A percentile compares a stretch with the other conserved stretches of the same genome.
Conservation (phyloP, 176 grass and related monocot genomes). For the Chloris gayana region DNA sequence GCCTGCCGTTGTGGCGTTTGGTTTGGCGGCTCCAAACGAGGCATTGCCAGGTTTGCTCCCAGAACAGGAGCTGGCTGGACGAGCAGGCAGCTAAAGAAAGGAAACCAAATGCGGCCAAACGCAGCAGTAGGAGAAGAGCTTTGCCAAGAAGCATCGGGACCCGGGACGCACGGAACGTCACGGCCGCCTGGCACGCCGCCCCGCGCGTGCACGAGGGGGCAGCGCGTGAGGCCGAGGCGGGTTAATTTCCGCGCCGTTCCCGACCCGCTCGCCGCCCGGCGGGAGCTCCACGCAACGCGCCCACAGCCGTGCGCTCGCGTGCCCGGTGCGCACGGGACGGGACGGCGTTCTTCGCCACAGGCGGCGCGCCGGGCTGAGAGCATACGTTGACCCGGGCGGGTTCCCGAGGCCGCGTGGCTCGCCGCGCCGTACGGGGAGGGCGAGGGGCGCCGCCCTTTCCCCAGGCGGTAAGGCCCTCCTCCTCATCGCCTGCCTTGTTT, state of each 20-base stretch:
- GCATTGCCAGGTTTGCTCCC: background rate
- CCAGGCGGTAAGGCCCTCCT: background rate
- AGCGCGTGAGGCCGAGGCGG: background rate
- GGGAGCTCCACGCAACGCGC: background rate
- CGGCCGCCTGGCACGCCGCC: background rate
- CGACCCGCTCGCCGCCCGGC: background rate
- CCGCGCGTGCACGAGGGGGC: constrained; percentile 5
- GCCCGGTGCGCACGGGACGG: background rate
- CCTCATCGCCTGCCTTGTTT: background rate
- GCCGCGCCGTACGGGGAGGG: constrained; percentile 6
- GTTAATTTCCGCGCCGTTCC: background rate
- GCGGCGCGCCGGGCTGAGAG: background rate
- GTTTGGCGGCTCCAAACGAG: no score
- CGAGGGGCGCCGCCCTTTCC: background rate
- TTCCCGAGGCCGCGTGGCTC: background rate
- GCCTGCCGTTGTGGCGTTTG: no score
- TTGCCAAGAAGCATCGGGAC: background rate
- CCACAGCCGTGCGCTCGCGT: background rate
- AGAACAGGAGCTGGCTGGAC: background rate
- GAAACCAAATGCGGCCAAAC: no score
- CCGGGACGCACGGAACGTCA: background rate
- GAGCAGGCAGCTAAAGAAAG: no score
- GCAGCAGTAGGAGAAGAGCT: no score
- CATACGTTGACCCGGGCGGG: constrained; percentile 10
- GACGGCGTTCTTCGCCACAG: background rate